Evolutionary conservation across 1,284 basidiomycete species (phyloP), one percentile per base, ranked within the genome.

Genomic region (Neonothopanus nambi): DNA sequence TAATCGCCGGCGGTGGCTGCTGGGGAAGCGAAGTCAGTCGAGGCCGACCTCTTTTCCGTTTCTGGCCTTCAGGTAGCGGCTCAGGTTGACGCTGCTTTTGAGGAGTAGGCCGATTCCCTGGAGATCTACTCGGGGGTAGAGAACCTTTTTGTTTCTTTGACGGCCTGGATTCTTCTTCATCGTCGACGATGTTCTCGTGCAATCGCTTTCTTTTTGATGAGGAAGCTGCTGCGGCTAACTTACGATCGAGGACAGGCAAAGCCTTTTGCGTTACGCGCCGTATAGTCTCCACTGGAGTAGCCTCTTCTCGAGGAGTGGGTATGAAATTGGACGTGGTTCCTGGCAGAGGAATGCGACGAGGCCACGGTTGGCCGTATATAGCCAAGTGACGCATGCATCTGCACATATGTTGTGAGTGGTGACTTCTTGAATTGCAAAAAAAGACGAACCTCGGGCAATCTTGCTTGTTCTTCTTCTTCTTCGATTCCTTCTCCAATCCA

Each of bases 351-450:
- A 80, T 62, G 49, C 88, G 85, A 45, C 76, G 74, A 17, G 88
- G 88, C 89, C 89, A 91, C 3, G 77, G 67, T 46, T 77, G 72
- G 4, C 73, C 75, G 67, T 90, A 91, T 54, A 91, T 91, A 15
- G 84, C 87, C 58, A 75, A 79, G 65, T 91, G 88, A 17, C 88
- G 84, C 68, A 90, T 77, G 64, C 88, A 91, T 55, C 88, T 91
- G 23, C 11, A 28, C 5, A 45, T 15, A 44, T 8, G n/a, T 26
- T 15, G 17, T 36, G 17, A 38, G 11, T 30, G 26, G 48, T 24
- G 15, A 20, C 3, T 30, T 40, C 20, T 5, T 13, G 15, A 18
- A 38, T 50, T 63, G 47, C 42, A 49, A 42, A 50, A 60, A 35
- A 41, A 45, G 48, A 70, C 79, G 55, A 66, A 90, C 88, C 87